These are phyloP conservation scores for Artomyces pyxidatus DNA, from an alignment of 768 basidiomycete species.

Conservation along the genomic window DNA sequence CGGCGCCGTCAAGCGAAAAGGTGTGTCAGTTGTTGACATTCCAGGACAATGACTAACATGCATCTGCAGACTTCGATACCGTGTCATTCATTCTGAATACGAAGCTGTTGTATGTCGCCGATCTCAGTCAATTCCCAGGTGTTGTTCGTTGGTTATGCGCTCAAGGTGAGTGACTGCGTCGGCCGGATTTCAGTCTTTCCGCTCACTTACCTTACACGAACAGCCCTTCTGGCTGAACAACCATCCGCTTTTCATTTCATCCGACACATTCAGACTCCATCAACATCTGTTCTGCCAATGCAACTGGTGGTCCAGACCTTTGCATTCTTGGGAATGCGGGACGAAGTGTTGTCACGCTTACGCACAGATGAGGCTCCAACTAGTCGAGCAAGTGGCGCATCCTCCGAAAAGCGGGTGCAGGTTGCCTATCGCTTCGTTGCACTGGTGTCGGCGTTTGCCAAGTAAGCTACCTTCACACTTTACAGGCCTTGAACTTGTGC, in stretches of 20 bases:
- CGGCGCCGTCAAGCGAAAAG: slow-evolving; percentile 5
- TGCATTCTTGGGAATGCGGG: neutral
- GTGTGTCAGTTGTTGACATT: neutral
- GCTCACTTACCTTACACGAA: neutral
- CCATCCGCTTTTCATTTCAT: slow-evolving; percentile 1
- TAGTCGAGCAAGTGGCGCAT: no score
- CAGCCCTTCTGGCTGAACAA: slow-evolving; percentile 1
- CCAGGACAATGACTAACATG: neutral
- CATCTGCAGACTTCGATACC: slow-evolving; percentile 31
- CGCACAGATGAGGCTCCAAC: no score
- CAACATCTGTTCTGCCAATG: neutral
- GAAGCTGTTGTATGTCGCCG: slow-evolving; percentile 31
- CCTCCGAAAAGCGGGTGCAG: no score
- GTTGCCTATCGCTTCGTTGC: neutral
- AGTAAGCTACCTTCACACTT: neutral
- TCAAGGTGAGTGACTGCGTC: slow-evolving; percentile 35
- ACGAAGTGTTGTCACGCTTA: no score
- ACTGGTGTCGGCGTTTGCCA: neutral
- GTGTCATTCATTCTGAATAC: slow-evolving; percentile 33
- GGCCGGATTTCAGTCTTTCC: no score
- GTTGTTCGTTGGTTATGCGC: slow-evolving; percentile 34
- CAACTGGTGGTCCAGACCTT: slow-evolving; percentile 5
- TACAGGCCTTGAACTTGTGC: no score
- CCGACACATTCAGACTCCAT: no score
- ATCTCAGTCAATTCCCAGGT: slow-evolving; percentile 21